Conservation (phyloP, 768 basidiomycete species). For the Russula sp. region DNA sequence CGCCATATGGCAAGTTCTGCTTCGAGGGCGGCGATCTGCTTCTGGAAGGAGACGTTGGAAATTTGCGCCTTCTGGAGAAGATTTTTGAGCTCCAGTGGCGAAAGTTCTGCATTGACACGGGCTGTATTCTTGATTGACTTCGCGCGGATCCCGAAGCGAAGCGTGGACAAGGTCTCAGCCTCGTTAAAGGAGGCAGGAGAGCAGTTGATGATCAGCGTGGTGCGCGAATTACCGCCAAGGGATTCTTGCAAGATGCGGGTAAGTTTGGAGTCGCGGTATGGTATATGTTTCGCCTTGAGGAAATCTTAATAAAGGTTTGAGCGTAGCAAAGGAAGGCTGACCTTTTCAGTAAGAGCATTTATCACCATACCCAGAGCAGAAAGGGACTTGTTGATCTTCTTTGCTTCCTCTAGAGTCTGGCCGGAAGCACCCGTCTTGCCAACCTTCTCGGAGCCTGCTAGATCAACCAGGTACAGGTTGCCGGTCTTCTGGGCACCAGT, state of each 20-base stretch:
- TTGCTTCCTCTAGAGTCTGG: slow-evolving; percentile 97
- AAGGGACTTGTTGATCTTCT: slow-evolving; percentile 99
- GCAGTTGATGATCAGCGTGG: slow-evolving; percentile 99
- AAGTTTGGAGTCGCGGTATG: slow-evolving; percentile 98
- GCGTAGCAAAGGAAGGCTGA: slow-evolving; percentile 55
- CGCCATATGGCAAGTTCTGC: slow-evolving; percentile 90
- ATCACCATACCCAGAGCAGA: slow-evolving; percentile 99
- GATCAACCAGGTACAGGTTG: slow-evolving; percentile 94
- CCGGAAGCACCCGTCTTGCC: slow-evolving; percentile 99
- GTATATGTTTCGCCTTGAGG: slow-evolving; percentile 85
- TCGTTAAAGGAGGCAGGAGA: slow-evolving; percentile 98
- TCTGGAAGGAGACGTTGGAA: slow-evolving; percentile 75
- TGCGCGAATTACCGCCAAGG: slow-evolving; percentile 88
- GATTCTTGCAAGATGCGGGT: slow-evolving; percentile 99
- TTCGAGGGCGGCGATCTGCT: slow-evolving; percentile 85
- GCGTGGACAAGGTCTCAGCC: slow-evolving; percentile 88
- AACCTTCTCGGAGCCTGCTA: slow-evolving; percentile 98
- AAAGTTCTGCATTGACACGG: slow-evolving; percentile 95
- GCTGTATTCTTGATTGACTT: slow-evolving; percentile 99
- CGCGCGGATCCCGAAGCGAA: slow-evolving; percentile 99
- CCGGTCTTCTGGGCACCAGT: slow-evolving; percentile 94
- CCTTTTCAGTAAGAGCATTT: slow-evolving; percentile 97
- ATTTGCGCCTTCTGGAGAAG: slow-evolving; percentile 85
- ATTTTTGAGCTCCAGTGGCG: slow-evolving; percentile 92
- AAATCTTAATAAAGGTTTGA: slow-evolving; percentile 88